Evolutionary conservation across 2,329 filamentous ascomycete genomes (phyloP).

Genomic region (Trichoderma oligosporum): DNA sequence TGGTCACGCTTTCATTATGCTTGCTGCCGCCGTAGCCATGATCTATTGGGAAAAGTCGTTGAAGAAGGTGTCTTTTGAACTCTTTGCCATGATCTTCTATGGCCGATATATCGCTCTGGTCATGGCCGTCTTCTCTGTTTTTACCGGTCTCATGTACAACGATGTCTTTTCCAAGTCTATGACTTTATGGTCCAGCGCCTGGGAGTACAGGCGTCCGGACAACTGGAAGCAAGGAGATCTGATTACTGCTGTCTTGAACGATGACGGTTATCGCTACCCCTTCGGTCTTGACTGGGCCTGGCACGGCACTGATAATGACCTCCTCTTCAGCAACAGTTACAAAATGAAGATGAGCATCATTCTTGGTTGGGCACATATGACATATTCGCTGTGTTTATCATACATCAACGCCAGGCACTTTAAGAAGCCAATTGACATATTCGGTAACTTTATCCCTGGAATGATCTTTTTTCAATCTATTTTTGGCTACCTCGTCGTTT

Average conservation of each 20-base stretch:
- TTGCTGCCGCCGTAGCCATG: slow-evolving; percentile 79
- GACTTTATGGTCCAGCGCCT: slow-evolving; percentile 83
- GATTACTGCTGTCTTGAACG: slow-evolving; percentile 64
- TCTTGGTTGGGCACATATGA: slow-evolving; percentile 97
- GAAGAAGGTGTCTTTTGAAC: slow-evolving; percentile 87
- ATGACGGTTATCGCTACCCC: slow-evolving; percentile 77
- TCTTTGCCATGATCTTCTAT: slow-evolving; percentile 98
- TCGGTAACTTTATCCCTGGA: slow-evolving; percentile 93
- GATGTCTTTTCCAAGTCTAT: slow-evolving; percentile 94
- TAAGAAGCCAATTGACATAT: slow-evolving; percentile 91
- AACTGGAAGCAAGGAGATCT: slow-evolving; percentile 62
- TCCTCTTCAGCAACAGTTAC: slow-evolving; percentile 96
- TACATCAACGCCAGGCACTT: slow-evolving; percentile 94
- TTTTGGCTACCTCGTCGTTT: slow-evolving; percentile 91
- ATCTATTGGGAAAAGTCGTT: slow-evolving; percentile 94
- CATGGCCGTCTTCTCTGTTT: slow-evolving; percentile 97
- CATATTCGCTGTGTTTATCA: slow-evolving; percentile 89
- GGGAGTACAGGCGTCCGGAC: slow-evolving; percentile 70
- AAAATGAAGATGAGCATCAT: slow-evolving; percentile 99
- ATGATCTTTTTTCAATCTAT: slow-evolving; percentile 99
- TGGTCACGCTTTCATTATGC: slow-evolving; percentile 88
- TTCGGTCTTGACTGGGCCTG: slow-evolving; percentile 95
- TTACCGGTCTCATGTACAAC: slow-evolving; percentile 96
- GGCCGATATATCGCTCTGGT: slow-evolving; percentile 97
- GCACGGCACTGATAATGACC: slow-evolving; percentile 92